Evolutionary conservation across 371 early-diverging fungal genomes (phyloP).

Genomic region (Actinomortierella ambigua): DNA sequence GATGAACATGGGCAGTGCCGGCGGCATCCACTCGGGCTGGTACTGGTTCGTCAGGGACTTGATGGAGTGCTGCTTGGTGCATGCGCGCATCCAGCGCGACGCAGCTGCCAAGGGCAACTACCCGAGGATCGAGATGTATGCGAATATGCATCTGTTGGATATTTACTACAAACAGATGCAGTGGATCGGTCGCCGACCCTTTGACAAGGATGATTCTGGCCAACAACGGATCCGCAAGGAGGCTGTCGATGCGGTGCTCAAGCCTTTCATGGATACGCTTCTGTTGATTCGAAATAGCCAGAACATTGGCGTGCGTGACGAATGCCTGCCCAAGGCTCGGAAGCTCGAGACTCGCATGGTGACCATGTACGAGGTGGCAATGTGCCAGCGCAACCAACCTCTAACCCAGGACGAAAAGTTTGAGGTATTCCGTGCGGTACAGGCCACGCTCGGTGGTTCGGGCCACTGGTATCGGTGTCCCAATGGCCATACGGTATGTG

Average conservation of each 20-base stretch:
- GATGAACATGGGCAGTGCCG: neutral
- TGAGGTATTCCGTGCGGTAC: slow-evolving; percentile 47
- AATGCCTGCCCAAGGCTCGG: neutral
- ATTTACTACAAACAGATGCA: neutral
- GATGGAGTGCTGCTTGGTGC: slow-evolving; percentile 8
- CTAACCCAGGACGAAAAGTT: slow-evolving; percentile 39
- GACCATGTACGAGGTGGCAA: neutral
- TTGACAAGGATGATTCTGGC: neutral
- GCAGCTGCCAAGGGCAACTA: slow-evolving; percentile 15
- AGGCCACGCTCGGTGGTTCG: slow-evolving; percentile 19
- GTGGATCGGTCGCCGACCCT: neutral
- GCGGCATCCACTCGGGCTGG: slow-evolving; percentile 19
- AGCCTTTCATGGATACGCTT: neutral
- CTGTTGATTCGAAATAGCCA: neutral
- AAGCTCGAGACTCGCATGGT: neutral
- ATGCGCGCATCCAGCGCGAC: slow-evolving; percentile 3
- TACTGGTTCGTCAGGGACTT: slow-evolving; percentile 43
- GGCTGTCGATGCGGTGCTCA: neutral
- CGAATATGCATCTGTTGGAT: slow-evolving; percentile 11
- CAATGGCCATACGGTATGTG: slow-evolving; percentile 1
- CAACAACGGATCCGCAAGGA: neutral
- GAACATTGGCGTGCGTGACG: neutral
- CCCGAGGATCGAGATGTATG: slow-evolving; percentile 8
- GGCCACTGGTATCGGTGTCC: slow-evolving; percentile 33
- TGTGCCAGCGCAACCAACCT: neutral